These are phyloP conservation scores for Nitzschia palea DNA, from an alignment of 108 stramenopile genomes.

Conservation along the genomic window DNA sequence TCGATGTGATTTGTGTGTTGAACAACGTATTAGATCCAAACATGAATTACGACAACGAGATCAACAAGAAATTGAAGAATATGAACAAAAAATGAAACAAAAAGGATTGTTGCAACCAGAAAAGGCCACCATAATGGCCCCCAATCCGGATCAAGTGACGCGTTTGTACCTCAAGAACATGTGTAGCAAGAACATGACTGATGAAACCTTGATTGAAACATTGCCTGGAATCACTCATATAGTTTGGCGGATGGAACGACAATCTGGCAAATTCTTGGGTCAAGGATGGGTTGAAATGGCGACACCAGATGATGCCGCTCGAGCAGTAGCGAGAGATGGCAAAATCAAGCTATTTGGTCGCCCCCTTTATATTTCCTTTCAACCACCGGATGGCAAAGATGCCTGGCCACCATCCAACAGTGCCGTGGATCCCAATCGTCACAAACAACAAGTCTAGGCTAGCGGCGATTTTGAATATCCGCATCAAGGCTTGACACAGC, in stretches of 20 bases:
- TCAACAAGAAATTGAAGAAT: constrained; percentile 47
- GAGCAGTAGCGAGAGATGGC: constrained; percentile 48
- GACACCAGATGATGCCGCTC: constrained; percentile 59
- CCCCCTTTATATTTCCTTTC: constrained; percentile 47
- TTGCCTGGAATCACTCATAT: constrained; percentile 64
- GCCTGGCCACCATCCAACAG: constrained; percentile 72
- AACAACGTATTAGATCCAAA: constrained; percentile 58
- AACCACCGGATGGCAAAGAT: constrained; percentile 57
- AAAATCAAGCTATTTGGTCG: constrained; percentile 43
- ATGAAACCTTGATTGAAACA: constrained; percentile 31
- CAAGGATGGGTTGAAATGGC: constrained; percentile 70
- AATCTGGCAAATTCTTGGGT: constrained; percentile 44
- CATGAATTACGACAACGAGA: constrained; percentile 42
- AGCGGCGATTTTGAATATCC: too few species aligned
- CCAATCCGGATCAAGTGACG: constrained; percentile 59
- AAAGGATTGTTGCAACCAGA: constrained; percentile 29
- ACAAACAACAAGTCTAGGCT: too few species aligned
- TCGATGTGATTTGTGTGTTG: constrained; percentile 68
- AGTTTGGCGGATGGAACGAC: constrained; percentile 46
- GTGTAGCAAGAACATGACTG: constrained; percentile 51
- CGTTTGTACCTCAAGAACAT: constrained; percentile 59
- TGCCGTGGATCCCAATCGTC: constrained; percentile 8
- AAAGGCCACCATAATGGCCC: constrained; percentile 16
- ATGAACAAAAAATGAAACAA: constrained; percentile 49
- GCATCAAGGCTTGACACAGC: too few species aligned